Conservation (phyloP, 2,329 filamentous ascomycete species). For the Epichloe elymi region DNA sequence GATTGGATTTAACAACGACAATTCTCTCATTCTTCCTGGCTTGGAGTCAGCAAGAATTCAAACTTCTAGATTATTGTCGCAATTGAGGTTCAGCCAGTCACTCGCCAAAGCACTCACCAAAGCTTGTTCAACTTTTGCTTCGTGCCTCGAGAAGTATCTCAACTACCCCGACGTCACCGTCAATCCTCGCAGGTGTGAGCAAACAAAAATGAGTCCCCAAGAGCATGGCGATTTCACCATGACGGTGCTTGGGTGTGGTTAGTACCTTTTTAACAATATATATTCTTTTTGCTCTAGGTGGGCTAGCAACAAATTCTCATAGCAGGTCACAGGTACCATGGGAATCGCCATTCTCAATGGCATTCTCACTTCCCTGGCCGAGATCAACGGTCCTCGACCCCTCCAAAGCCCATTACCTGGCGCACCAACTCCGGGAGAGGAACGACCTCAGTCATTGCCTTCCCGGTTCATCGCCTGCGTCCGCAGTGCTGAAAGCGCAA, state of each 20-base stretch:
- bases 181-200: not conserved
- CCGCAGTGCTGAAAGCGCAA: constrained; percentile 52
- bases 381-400: constrained; percentile 33
- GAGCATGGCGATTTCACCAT: constrained; percentile 49
- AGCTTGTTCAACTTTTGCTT: not conserved
- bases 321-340: constrained; percentile 51
- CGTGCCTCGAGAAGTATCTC: not conserved
- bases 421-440: constrained; percentile 30
- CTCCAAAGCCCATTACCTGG: constrained; percentile 30
- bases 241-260: constrained; percentile 72
- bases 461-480: constrained; percentile 73
- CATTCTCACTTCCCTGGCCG: constrained; percentile 57
- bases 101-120: not conserved
- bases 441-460: constrained; percentile 47
- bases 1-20: not conserved
- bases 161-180: not conserved
- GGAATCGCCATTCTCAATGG: constrained; percentile 74
- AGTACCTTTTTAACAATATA: constrained; percentile 16
- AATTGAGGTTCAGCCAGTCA: not conserved
- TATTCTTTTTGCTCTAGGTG: not conserved
- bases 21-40: not conserved
- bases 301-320: not conserved
- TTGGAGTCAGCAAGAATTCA: not conserved
- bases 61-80: not conserved
- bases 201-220: constrained; percentile 9